Base-by-base conservation (phyloP, 495 filamentous ascomycete genomes). In the Bryoglossum gracile region DNA sequence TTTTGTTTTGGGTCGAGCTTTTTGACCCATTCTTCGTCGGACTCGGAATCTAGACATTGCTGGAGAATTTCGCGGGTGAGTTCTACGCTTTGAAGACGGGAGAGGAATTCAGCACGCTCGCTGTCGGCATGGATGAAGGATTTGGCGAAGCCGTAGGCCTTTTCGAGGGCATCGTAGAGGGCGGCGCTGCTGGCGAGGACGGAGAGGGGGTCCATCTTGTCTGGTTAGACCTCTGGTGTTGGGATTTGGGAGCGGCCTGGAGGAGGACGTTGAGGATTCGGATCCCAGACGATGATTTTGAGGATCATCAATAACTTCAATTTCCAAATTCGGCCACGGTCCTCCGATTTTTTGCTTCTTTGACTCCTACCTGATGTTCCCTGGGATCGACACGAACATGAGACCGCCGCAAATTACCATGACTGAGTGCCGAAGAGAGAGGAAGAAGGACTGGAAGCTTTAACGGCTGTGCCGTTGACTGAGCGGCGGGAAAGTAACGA, bases 31-130 rank as follows among this genome's bases (percentile, higher is more conserved):
- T 22, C 24, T 24, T 21, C 17, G 14, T 19, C 43, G n/a, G n/a
- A n/a, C n/a, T n/a, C n/a, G n/a, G n/a, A n/a, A n/a, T n/a, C n/a
- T n/a, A n/a, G n/a, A n/a, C n/a, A n/a, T 1, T 30, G 35, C 8
- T 45, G 28, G 6, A 53, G 17, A 3, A 23, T 23, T 23, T 24
- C 18, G 8, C 23, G 16, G 14, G 47, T 25, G 11, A 32, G 19
- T 16, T 19, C 36, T 2, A 53, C 50, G 17, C 43, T 34, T 14
- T 43, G 24, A 13, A 53, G 50, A 23, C 36, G 33, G 6, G 24
- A 13, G n/a, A 32, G n/a, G 36, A 53, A 46, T 10, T 53, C 50
- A 8, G n/a, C 24, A 11, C 50, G 50, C 13, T 53, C 35, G 16
- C 11, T 16, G 28, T 35, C 42, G 26, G 50, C 50, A 30, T 47